Evolutionary conservation across 495 filamentous ascomycete genomes (phyloP), one percentile per base, ranked within the genome.

Genomic region (Podospora pseudopauciseta): DNA sequence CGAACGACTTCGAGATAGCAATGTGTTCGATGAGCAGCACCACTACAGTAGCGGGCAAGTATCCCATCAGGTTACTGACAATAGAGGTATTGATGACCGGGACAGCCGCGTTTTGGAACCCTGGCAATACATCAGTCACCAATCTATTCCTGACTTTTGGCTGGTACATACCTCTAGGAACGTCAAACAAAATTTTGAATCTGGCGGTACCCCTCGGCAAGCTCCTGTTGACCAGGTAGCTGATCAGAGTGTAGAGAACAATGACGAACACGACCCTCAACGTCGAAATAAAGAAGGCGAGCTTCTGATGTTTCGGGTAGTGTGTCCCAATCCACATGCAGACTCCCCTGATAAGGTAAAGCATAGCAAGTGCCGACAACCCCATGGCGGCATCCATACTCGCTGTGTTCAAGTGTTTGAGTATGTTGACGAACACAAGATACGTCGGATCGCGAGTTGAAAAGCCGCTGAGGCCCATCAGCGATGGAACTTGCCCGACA

Each of bases 1-100:
- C 95, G 68, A 99, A 99, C 0, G 95, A 98, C 79, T 99, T 99
- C 44, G 94, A 92, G 68, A 99, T 99, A n/a, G 96, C 91, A 71
- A 95, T 94, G 75, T 96, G 92, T 78, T 99, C 95, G 72, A 99
- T 97, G 59, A 99, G 82, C 57, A 98, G 82, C 7, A 99, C 96
- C 71, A 99, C 97, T 58, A 97, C 91, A 0, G 79, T 81, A 9
- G 76, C 71, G 15, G 77, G 77, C 9, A 84, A 77, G 54, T 83
- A 75, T 34, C 73, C 27, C 2, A 66, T 65, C 4, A 79, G 76
- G 15, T 72, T 70, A 65, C 73, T 72, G 1, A 73, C 74, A 23
- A 79, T 74, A 15, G 63, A 63, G 60, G 68, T 39, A 71, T 90
- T 87, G 66, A 97, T 80, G 0, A 77, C 81, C 0, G 93, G 93